Evolutionary conservation across 352 stramenopile genomes (phyloP), one percentile per base, ranked within the genome.

Genomic region (Phytophthora sansomeana): DNA sequence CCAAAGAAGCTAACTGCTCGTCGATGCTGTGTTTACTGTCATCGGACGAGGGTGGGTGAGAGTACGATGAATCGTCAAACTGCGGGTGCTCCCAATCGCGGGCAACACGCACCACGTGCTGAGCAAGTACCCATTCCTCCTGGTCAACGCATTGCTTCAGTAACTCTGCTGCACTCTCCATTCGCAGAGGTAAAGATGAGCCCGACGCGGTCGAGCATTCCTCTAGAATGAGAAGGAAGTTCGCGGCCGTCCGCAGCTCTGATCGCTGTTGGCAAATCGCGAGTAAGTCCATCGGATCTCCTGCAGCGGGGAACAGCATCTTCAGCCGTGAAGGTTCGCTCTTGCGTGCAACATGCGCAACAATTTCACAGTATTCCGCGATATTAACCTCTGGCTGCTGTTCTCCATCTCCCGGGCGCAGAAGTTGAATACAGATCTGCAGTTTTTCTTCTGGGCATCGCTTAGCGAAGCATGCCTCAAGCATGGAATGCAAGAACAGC

Each of bases 361-460:
- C 80, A 35, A 96, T 91, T 59, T 94, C 87, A 29, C 87, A 94
- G 56, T 93, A 96, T 63, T 92, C 85, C 21, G 87, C 85, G 35
- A 91, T 81, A 48, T 92, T 80, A 29, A 32, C 53, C 4, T 72
- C 66, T 4, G 48, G n/a, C 4, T 60, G 26, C 11, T 39, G 36
- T 7, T 72, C 52, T 17, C 41, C 41, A 0, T 64, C 42, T 10
- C 47, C 36, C 6, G 78, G 76, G 52, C 79, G 78, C 42, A 95
- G 61, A 33, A 95, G 59, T 13, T 80, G 43, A 26, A 92, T 81
- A 17, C 81, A 75, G 14, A 72, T 67, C 19, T 74, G 43, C 21
- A 95, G 65, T 36, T 72, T 77, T 0, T 77, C 72, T 17, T 73
- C 60, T 5, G 74, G 58, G 59, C 82, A 90, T 17, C 77, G 62